Conservation (phyloP, 495 filamentous ascomycete species). For the Staphylotrichum longicolle region DNA sequence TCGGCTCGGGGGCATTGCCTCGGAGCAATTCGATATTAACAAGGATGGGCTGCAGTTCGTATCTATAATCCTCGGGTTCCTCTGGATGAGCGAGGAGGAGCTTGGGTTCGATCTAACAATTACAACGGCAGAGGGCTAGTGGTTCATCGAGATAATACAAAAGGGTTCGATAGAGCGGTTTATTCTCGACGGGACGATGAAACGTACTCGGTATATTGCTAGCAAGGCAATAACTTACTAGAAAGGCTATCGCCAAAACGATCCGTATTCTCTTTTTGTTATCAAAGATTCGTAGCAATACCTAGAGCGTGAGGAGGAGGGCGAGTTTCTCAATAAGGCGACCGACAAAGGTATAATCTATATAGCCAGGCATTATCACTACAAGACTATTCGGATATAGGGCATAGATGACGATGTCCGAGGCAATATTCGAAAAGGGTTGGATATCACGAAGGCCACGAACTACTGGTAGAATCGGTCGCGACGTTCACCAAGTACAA, state of each 20-base stretch:
- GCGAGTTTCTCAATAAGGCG: constrained; percentile 26
- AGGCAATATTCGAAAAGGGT: constrained; percentile 32
- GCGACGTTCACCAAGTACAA: background rate
- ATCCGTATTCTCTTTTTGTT: constrained; percentile 39
- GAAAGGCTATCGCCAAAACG: constrained; percentile 43
- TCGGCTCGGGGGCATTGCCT: constrained; percentile 47
- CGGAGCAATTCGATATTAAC: constrained; percentile 48
- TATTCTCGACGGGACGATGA: constrained; percentile 45
- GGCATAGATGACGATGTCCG: constrained; percentile 35
- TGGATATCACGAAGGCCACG: constrained; percentile 38
- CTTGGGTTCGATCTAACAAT: constrained; percentile 51
- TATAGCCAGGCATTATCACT: constrained; percentile 23
- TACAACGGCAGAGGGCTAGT: constrained; percentile 31
- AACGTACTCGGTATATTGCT: constrained; percentile 35
- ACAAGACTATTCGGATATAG: constrained; percentile 41
- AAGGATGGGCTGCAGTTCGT: constrained; percentile 47
- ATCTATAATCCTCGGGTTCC: constrained; percentile 46
- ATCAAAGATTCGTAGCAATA: constrained; percentile 54
- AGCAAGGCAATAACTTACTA: constrained; percentile 49
- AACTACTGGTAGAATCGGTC: constrained; percentile 26
- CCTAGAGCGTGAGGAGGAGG: constrained; percentile 46
- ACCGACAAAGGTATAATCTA: background rate
- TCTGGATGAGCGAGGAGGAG: constrained; percentile 48
- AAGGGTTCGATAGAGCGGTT: constrained; percentile 42
- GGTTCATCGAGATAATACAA: constrained; percentile 37